phyloP scores from a whole-genome alignment of 2,329 filamentous ascomycete species.

The Penicillium sp. region DNA sequence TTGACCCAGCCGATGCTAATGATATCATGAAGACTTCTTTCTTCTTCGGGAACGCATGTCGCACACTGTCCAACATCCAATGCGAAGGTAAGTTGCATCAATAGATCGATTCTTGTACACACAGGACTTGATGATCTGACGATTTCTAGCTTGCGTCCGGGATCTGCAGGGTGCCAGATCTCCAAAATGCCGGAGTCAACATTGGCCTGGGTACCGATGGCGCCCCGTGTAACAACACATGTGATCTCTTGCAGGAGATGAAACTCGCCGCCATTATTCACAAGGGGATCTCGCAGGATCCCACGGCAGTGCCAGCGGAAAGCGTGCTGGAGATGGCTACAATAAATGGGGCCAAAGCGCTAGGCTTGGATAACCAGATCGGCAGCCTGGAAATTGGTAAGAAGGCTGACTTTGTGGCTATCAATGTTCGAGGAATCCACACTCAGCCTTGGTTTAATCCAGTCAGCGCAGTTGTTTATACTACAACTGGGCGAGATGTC shows the following conservation, averaged over 20 bases:
- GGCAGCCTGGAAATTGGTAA: conserved; percentile 38
- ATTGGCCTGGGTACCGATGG: conserved; percentile 55
- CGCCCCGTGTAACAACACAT: conserved; percentile 54
- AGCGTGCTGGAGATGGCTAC: conserved; percentile 52
- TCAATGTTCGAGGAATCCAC: conserved; percentile 34
- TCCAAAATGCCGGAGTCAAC: conserved; percentile 48
- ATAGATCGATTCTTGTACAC: too few species aligned
- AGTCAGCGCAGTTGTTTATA: conserved; percentile 46
- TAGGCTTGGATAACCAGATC: conserved; percentile 42
- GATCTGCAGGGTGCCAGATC: conserved; percentile 49
- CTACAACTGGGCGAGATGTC: conserved; percentile 47
- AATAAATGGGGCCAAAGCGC: conserved; percentile 48
- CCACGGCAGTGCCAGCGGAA: conserved; percentile 45
- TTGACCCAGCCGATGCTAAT: too few species aligned
- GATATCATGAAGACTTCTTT: too few species aligned
- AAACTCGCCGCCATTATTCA: conserved; percentile 53
- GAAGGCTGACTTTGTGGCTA: conserved; percentile 25
- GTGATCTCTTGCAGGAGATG: conserved; percentile 56
- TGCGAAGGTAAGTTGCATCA: too few species aligned
- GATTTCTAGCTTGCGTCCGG: conserved; percentile 47
- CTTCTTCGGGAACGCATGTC: too few species aligned
- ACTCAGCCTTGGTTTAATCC: conserved; percentile 44
- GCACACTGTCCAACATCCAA: too few species aligned
- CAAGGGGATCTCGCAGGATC: conserved; percentile 46
- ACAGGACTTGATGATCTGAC: background rate